Conservation (phyloP, 768 basidiomycete genomes). For the Termitomyces sp. region DNA sequence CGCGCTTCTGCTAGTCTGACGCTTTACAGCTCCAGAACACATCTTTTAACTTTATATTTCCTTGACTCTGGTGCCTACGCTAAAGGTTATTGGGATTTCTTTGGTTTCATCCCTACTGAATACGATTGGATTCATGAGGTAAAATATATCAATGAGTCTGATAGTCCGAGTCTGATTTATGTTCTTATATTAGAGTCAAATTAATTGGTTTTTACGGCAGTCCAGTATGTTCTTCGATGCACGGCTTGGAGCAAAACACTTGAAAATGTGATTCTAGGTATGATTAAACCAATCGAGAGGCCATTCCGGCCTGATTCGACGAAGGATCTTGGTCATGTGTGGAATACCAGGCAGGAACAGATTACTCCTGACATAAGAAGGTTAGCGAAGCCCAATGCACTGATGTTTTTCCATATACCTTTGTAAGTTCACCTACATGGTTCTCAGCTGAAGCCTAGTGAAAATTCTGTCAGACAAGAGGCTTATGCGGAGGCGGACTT, state of each 20-base stretch:
- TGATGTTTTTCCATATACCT: constrained; percentile 99
- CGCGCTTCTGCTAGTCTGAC: not conserved
- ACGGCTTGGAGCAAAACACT: not conserved
- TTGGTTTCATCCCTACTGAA: constrained; percentile 60
- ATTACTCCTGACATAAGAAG: constrained; percentile 45
- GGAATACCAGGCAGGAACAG: constrained; percentile 59
- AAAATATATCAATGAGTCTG: constrained; percentile 10
- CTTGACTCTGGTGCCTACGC: constrained; percentile 83
- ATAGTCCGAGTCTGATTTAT: not conserved
- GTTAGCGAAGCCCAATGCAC: constrained; percentile 88
- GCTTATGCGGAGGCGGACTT: constrained; percentile 66
- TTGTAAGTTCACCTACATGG: constrained; percentile 41
- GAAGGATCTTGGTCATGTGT: constrained; percentile 62
- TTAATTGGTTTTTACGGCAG: constrained; percentile 85
- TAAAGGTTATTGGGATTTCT: constrained; percentile 51
- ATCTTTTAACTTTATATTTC: constrained; percentile 88
- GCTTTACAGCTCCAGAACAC: constrained; percentile 65
- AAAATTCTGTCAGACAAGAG: constrained; percentile 48
- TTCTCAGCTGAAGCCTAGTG: not conserved
- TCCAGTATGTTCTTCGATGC: constrained; percentile 40
- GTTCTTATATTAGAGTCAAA: constrained; percentile 54
- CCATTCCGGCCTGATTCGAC: constrained; percentile 78
- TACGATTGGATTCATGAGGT: constrained; percentile 85
- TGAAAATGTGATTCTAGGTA: constrained; percentile 24
- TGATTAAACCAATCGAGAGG: constrained; percentile 69